phyloP scores from a whole-genome alignment of 306 rosid species.

The Luffa aegyptiaca region DNA sequence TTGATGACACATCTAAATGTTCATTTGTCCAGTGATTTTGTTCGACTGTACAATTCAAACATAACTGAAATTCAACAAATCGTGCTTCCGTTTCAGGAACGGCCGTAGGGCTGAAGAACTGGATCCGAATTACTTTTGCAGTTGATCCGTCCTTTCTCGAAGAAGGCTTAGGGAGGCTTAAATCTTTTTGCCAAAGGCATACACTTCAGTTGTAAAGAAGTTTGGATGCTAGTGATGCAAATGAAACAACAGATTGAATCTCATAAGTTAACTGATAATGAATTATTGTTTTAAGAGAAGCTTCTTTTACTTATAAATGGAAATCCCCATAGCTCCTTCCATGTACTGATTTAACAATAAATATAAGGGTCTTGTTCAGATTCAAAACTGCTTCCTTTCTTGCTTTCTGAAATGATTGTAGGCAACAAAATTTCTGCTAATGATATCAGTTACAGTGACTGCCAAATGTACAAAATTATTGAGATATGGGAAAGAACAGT shows the following conservation, averaged over 20 bases:
- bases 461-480: not conserved
- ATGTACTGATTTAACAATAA: not conserved
- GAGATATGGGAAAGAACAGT: not conserved
- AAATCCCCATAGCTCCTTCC: not conserved
- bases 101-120: conserved; percentile 38
- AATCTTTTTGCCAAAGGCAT: conserved; percentile 35
- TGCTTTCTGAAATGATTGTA: not conserved
- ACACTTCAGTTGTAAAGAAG: not conserved
- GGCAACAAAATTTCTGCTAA: not conserved
- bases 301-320: not conserved
- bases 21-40: not conserved
- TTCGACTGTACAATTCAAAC: not conserved
- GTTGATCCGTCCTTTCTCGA: conserved; percentile 37
- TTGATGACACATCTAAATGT: not conserved
- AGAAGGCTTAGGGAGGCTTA: conserved; percentile 38
- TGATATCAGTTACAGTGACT: not conserved
- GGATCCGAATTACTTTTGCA: conserved; percentile 46
- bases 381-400: not conserved
- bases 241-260: not conserved
- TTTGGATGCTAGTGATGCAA: not conserved
- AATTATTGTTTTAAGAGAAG: not conserved
- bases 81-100: conserved; percentile 21
- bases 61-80: not conserved
- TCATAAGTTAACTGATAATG: not conserved
- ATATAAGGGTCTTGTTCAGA: not conserved